Conservation (phyloP, 1,284 basidiomycete species). For the Irpex sp. region DNA sequence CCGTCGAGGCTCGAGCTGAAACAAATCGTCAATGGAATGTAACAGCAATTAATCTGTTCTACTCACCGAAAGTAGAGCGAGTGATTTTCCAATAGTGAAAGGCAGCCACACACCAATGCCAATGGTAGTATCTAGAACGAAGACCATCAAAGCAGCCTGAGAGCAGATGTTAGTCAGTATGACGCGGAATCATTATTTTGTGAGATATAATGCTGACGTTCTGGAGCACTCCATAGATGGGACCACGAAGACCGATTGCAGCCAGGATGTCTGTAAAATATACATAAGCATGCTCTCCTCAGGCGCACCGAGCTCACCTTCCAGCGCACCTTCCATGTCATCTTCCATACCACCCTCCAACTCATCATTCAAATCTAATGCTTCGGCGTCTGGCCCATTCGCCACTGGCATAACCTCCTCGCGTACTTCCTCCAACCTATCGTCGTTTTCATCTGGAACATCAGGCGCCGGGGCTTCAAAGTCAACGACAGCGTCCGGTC, state of each 20-base stretch:
- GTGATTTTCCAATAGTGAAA: constrained; percentile 77
- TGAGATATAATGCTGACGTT: constrained; percentile 52
- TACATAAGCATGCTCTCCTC: neutral
- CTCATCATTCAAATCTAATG: constrained; percentile 46
- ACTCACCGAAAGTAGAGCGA: constrained; percentile 71
- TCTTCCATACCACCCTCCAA: constrained; percentile 64
- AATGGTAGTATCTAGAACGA: constrained; percentile 79
- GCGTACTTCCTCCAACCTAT: constrained; percentile 29
- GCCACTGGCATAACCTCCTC: constrained; percentile 24
- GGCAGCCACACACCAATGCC: constrained; percentile 80
- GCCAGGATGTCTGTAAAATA: constrained; percentile 12
- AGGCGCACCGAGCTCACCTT: constrained; percentile 46
- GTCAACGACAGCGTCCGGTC: constrained; percentile 12
- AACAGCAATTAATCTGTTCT: constrained; percentile 2
- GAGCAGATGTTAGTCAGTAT: constrained; percentile 13
- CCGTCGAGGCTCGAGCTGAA: constrained; percentile 67
- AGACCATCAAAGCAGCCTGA: constrained; percentile 75
- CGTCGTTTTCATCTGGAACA: constrained; percentile 26
- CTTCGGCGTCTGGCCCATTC: constrained; percentile 8
- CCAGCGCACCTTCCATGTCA: constrained; percentile 86
- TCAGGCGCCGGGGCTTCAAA: constrained; percentile 12
- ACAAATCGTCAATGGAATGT: constrained; percentile 4
- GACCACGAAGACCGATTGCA: constrained; percentile 89
- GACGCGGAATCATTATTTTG: neutral
- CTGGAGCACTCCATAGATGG: constrained; percentile 77